Conservation (phyloP, 164 flowering plant species). For the Platanus orientalis region DNA sequence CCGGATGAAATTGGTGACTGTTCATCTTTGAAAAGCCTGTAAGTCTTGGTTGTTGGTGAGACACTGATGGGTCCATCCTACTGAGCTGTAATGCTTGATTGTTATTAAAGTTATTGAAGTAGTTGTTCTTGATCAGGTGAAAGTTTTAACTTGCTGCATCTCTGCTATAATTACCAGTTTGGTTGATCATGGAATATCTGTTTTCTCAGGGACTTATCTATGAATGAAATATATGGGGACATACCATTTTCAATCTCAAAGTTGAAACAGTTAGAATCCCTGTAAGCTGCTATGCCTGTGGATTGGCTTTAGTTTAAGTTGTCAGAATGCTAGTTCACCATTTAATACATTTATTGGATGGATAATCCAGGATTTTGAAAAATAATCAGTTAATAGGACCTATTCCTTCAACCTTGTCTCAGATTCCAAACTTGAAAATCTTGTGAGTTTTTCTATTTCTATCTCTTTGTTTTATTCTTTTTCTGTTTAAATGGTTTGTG, state of each 20-base stretch:
- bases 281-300: constrained; percentile 44
- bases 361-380: constrained; percentile 47
- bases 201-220: constrained; percentile 64
- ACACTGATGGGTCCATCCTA: neutral
- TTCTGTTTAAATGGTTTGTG: neutral
- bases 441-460: constrained; percentile 45
- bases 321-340: neutral
- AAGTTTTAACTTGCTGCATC: too few relatives aligned
- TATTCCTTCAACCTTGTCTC: constrained; percentile 90
- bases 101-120: neutral
- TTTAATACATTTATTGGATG: neutral
- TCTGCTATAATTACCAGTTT: constrained; percentile 1
- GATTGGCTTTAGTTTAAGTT: neutral
- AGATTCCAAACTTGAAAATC: constrained; percentile 89
- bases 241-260: constrained; percentile 87
- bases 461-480: neutral
- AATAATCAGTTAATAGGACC: constrained; percentile 88
- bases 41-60: constrained; percentile 23
- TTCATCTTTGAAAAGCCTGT: constrained; percentile 56
- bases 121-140: neutral
- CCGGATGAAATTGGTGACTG: constrained; percentile 89
- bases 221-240: constrained; percentile 64
- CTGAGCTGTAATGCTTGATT: neutral
- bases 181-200: neutral
- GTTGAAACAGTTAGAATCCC: constrained; percentile 61